Evolutionary conservation across 805 yeast species (phyloP), one percentile per base, ranked within the genome.

Genomic region (Ogataea paradorogensis): DNA sequence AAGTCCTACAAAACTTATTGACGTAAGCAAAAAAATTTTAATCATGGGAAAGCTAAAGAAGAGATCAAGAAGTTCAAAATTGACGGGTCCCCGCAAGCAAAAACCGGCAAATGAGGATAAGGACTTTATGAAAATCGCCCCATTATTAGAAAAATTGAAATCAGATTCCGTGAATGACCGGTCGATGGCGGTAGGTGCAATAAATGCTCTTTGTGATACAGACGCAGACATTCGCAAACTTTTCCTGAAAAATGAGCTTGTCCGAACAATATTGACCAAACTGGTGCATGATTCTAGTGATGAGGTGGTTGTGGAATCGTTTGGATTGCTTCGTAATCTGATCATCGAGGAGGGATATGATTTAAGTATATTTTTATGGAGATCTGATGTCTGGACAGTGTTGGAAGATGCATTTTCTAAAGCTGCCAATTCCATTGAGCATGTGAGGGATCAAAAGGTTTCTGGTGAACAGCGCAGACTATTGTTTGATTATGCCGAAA

Each of bases 301-400:
- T 40, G 96, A 88, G 50, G 77, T 87, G 31, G 82, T 85, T 14
- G 84, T 84, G 15, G 95, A 84, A 52, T 71, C 91, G 1, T 82
- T 78, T 51, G 97, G 96, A 1, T 66, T 91, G 16, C 65, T 93
- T 47, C 74, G 96, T 58, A 88, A 84, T 56, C 56, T 91, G 40
- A 82, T 84, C 3, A 70, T 87, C 38, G 95, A 87, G 55, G 95
- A 89, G 62, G 97, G 96, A 15, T 82, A 86, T 51, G 95, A 87
- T 47, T 74, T 87, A 26, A 78, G 88, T 20, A 74, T 77, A 15
- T 78, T 76, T 58, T 59, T 85, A 38, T 84, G 95, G 85, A 76
- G 97, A 56, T 78, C 79, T 13, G 79, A 84, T 46, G 78, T 91
- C 29, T 82, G 95, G 84, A 68, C 74, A 0, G 63, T 74, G 20